These are phyloP conservation scores for Petunia axillaris DNA, from an alignment of 257 asterid genomes.

Conservation along the genomic window DNA sequence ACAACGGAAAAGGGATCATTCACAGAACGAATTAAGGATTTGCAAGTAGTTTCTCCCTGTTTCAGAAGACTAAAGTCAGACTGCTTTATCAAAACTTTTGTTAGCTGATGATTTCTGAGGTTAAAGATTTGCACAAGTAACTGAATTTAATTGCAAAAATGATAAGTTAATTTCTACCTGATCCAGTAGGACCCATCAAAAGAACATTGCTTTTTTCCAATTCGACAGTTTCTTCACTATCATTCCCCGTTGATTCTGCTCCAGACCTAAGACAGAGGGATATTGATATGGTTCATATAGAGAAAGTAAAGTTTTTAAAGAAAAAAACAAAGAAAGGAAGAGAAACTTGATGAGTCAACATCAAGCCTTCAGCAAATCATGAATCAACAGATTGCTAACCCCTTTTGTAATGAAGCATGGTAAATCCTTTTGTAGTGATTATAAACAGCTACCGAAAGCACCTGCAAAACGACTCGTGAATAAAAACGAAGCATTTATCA, in stretches of 20 bases:
- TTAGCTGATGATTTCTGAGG: constrained; percentile 10
- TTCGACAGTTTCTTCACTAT: constrained; percentile 73
- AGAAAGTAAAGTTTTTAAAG: not conserved
- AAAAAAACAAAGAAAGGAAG: not conserved
- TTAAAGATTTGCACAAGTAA: constrained; percentile 2
- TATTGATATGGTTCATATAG: not conserved
- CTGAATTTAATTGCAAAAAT: constrained; percentile 4
- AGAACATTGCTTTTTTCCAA: constrained; percentile 95
- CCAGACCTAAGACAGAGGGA: constrained; percentile 60
- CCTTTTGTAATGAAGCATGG: constrained; percentile 64
- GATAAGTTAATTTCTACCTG: constrained; percentile 55
- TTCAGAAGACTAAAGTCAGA: not conserved
- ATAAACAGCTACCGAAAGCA: constrained; percentile 89
- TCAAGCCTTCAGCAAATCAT: constrained; percentile 11
- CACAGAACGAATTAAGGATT: not conserved
- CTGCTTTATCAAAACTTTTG: not conserved
- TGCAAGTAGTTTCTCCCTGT: constrained; percentile 17
- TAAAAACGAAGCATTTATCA: not conserved
- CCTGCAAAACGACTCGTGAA: constrained; percentile 50
- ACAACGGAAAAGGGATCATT: not conserved
- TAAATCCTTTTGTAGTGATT: constrained; percentile 90
- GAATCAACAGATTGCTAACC: constrained; percentile 54
- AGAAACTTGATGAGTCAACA: constrained; percentile 7
- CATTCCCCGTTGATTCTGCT: constrained; percentile 53
- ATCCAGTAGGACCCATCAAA: constrained; percentile 97